Evolutionary conservation across 495 filamentous ascomycete genomes (phyloP).

Genomic region (Neurospora sp.): DNA sequence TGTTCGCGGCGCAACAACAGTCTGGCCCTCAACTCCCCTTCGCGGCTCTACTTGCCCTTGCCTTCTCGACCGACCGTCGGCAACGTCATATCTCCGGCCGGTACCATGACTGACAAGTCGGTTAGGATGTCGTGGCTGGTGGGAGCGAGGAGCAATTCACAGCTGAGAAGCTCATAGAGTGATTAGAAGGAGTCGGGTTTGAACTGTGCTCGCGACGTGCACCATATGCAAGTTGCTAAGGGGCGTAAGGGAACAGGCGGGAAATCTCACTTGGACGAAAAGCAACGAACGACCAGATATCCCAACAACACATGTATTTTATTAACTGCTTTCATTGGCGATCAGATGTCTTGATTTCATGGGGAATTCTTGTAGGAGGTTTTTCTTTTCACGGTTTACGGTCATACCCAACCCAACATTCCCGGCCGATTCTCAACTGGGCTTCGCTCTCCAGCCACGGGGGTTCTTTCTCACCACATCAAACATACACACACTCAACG

Average conservation of each 20-base stretch:
- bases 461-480: background rate
- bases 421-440: background rate
- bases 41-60: background rate
- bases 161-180: background rate
- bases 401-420: background rate
- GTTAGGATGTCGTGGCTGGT: background rate
- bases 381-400: background rate
- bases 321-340: background rate
- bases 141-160: background rate
- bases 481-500: background rate
- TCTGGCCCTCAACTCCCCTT: background rate
- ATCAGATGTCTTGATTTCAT: background rate
- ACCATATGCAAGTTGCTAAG: background rate
- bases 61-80: background rate
- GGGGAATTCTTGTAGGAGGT: background rate
- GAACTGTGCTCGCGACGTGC: background rate
- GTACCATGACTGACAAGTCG: background rate
- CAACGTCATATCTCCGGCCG: background rate
- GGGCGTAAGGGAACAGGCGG: background rate
- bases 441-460: background rate
- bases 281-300: conserved; percentile 5
- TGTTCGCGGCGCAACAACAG: background rate
- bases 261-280: background rate
- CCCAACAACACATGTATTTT: conserved; percentile 5
- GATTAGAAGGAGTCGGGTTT: background rate